Conservation (phyloP, 306 rosid species). For the Sophora flavescens region DNA sequence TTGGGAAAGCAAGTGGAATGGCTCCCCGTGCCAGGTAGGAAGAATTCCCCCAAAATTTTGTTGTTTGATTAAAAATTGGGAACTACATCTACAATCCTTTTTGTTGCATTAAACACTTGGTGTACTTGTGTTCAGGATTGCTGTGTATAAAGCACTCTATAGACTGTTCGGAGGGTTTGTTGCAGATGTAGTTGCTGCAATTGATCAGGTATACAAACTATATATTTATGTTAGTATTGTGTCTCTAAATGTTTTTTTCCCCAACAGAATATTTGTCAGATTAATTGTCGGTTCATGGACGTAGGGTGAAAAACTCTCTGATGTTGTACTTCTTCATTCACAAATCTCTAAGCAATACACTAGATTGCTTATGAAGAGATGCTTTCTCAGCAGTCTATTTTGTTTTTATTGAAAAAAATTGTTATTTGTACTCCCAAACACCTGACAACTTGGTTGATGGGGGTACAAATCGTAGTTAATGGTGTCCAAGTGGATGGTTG, state of each 20-base stretch:
- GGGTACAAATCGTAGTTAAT: no score
- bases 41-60: conserved; percentile 25
- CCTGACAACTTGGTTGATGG: no score
- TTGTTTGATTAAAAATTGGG: conserved; percentile 41
- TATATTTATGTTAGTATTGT: conserved; percentile 26
- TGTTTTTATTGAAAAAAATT: no score
- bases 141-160: conserved; percentile 98
- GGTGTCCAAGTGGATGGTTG: no score
- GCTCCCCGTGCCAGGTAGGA: conserved; percentile 99
- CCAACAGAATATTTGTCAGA: neutral
- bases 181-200: conserved; percentile 98
- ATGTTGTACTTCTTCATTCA: conserved; percentile 6
- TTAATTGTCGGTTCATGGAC: conserved; percentile 7
- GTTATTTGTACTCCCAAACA: neutral
- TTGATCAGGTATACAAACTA: conserved; percentile 78
- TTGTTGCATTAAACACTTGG: conserved; percentile 31
- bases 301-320: conserved; percentile 21
- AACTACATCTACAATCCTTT: conserved; percentile 12
- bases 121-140: conserved; percentile 76
- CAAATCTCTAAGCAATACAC: conserved; percentile 1
- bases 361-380: conserved; percentile 28
- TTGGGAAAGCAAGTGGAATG: conserved; percentile 99
- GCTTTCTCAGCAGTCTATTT: neutral
- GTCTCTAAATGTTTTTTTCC: conserved; percentile 12
- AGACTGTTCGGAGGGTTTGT: conserved; percentile 95